phyloP scores from a whole-genome alignment of 805 yeast species.

The Barnettozyma californica region DNA sequence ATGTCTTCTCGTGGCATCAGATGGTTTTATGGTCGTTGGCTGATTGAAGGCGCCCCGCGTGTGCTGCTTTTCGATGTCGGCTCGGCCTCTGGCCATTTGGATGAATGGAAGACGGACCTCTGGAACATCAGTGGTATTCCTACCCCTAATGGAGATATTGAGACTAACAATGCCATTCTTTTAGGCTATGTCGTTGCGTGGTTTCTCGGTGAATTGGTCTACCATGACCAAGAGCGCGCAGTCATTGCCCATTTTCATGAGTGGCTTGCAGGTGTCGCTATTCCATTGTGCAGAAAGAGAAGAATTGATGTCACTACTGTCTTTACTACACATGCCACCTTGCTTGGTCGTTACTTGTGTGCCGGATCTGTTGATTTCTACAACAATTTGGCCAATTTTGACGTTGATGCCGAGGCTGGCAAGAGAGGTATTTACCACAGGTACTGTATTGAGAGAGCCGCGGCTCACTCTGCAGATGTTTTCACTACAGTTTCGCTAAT shows the following conservation, averaged over 20 bases:
- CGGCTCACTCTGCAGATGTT: constrained; percentile 93
- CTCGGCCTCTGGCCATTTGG: constrained; percentile 63
- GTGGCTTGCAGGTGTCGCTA: constrained; percentile 96
- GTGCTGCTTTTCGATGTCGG: constrained; percentile 83
- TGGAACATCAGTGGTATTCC: constrained; percentile 94
- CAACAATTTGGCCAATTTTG: constrained; percentile 82
- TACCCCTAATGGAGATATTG: constrained; percentile 81
- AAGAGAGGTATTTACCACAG: constrained; percentile 96
- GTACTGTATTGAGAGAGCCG: constrained; percentile 94
- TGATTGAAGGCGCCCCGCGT: constrained; percentile 95
- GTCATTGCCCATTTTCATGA: constrained; percentile 94
- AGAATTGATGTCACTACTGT: constrained; percentile 90
- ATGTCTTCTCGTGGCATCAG: constrained; percentile 80
- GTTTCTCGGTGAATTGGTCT: constrained; percentile 93
- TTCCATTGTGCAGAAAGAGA: constrained; percentile 88
- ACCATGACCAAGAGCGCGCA: constrained; percentile 78
- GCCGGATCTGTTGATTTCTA: constrained; percentile 96
- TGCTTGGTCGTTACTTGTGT: constrained; percentile 90
- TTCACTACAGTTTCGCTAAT: constrained; percentile 96
- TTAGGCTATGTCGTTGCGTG: constrained; percentile 93
- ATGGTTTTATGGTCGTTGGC: constrained; percentile 91
- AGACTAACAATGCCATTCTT: constrained; percentile 87
- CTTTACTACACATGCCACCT: constrained; percentile 95
- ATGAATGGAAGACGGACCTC: constrained; percentile 92
- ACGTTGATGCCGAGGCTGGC: constrained; percentile 97